phyloP scores from a whole-genome alignment of 176 grass and related monocot genomes.

The Avena sativa region DNA sequence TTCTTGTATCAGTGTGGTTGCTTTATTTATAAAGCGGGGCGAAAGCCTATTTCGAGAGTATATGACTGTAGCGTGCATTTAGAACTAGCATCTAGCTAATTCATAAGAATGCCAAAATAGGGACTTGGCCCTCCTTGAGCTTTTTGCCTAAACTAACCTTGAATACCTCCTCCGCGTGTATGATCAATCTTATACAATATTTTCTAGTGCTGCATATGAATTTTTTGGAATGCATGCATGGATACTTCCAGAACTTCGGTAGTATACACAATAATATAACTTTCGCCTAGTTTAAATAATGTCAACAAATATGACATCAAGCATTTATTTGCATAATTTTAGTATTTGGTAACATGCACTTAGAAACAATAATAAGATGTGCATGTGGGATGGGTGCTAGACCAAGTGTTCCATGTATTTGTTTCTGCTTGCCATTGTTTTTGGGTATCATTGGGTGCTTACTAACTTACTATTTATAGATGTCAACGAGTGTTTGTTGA shows the following conservation, averaged over 20 bases:
- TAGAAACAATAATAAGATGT: neutral
- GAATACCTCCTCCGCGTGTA: neutral
- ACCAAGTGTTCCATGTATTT: neutral
- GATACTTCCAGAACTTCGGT: neutral
- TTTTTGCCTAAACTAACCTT: neutral
- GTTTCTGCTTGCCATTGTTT: neutral
- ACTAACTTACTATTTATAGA: neutral
- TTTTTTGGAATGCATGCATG: neutral
- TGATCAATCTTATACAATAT: neutral
- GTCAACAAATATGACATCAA: neutral
- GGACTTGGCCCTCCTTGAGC: neutral
- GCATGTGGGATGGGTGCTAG: neutral
- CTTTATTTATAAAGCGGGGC: no score
- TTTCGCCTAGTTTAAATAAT: neutral
- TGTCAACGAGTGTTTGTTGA: slow-evolving; percentile 31
- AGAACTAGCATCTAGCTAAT: neutral
- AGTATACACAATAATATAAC: neutral
- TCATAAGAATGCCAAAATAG: neutral
- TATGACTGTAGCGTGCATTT: neutral
- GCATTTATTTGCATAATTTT: neutral
- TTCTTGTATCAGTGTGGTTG: no score
- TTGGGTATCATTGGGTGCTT: neutral
- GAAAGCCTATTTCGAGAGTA: neutral
- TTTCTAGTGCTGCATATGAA: neutral
- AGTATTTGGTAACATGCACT: neutral